Evolutionary conservation across 169 alveolate species (phyloP).

Genomic region (Neospora caninum): DNA sequence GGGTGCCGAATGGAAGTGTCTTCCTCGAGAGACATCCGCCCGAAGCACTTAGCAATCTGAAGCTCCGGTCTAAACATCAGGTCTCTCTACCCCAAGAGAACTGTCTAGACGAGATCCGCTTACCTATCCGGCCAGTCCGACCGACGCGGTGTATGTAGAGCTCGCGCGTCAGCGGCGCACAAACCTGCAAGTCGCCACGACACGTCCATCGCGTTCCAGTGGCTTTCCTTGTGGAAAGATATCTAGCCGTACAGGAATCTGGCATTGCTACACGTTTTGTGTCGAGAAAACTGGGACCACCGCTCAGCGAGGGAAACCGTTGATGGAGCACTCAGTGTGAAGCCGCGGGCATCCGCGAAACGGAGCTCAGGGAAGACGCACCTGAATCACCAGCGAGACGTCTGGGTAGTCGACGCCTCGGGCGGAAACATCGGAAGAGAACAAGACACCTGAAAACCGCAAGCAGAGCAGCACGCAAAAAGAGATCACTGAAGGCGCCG

Average conservation of each 20-base stretch:
- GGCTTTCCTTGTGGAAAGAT: background rate
- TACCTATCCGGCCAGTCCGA: slow-evolving; percentile 42
- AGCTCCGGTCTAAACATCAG: too few species aligned
- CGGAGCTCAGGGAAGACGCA: background rate
- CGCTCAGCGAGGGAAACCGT: background rate
- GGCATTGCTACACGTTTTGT: background rate
- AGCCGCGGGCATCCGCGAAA: too few species aligned
- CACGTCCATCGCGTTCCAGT: background rate
- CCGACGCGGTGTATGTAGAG: slow-evolving; percentile 57
- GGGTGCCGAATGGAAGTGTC: too few species aligned
- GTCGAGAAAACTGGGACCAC: background rate
- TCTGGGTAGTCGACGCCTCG: slow-evolving; percentile 94
- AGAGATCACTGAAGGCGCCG: background rate
- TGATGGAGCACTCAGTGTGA: too few species aligned
- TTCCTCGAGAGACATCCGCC: too few species aligned
- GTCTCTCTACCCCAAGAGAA: too few species aligned
- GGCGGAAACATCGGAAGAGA: slow-evolving; percentile 92
- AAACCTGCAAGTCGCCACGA: slow-evolving; percentile 1
- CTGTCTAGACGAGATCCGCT: background rate
- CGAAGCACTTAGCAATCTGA: too few species aligned
- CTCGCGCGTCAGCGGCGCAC: slow-evolving; percentile 50
- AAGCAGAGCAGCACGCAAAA: background rate
- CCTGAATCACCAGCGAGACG: slow-evolving; percentile 91
- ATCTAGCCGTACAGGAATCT: background rate
- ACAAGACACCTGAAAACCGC: slow-evolving; percentile 78